These are phyloP conservation scores for Tylopilus vinaceipallidus DNA, from an alignment of 768 basidiomycete species.

Conservation along the genomic window DNA sequence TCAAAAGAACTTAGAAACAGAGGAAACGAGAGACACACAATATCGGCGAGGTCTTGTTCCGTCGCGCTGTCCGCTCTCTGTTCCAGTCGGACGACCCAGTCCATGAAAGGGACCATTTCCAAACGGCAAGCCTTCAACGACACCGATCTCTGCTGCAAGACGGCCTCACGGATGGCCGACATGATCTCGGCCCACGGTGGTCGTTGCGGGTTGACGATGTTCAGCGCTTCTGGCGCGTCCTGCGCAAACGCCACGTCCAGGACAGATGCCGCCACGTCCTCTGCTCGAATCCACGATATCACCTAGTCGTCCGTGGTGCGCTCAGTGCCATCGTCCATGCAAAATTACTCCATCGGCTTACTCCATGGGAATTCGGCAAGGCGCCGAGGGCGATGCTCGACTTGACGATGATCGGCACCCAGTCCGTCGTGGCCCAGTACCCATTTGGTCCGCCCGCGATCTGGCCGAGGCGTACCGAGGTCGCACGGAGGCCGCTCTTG, in stretches of 20 bases:
- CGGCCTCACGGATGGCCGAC: slow-evolving; percentile 17
- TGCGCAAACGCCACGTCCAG: slow-evolving; percentile 33
- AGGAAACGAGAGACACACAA: not conserved
- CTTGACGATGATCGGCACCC: no score
- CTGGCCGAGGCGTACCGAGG: slow-evolving; percentile 34
- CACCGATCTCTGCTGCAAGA: slow-evolving; percentile 12
- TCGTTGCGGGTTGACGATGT: slow-evolving; percentile 39
- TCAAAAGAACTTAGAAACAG: no score
- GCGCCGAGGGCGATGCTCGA: slow-evolving; percentile 28
- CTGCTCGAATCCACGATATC: slow-evolving; percentile 38
- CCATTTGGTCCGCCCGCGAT: slow-evolving; percentile 34
- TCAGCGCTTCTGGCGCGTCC: slow-evolving; percentile 25
- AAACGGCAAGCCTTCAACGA: slow-evolving; percentile 10
- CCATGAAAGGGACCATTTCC: slow-evolving; percentile 22
- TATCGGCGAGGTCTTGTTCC: slow-evolving; percentile 1
- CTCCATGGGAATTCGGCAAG: slow-evolving; percentile 34
- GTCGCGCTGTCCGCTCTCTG: slow-evolving; percentile 17
- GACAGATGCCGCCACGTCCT: slow-evolving; percentile 34
- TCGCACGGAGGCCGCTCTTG: slow-evolving; percentile 23
- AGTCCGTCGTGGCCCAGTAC: slow-evolving; percentile 33
- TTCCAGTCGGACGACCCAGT: slow-evolving; percentile 34
- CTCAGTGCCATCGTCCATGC: not conserved
- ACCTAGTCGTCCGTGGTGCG: slow-evolving; percentile 4
- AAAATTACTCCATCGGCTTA: slow-evolving; percentile 16
- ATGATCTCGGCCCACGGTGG: slow-evolving; percentile 32